phyloP scores from a whole-genome alignment of 257 asterid genomes.

The Solanum piurae region DNA sequence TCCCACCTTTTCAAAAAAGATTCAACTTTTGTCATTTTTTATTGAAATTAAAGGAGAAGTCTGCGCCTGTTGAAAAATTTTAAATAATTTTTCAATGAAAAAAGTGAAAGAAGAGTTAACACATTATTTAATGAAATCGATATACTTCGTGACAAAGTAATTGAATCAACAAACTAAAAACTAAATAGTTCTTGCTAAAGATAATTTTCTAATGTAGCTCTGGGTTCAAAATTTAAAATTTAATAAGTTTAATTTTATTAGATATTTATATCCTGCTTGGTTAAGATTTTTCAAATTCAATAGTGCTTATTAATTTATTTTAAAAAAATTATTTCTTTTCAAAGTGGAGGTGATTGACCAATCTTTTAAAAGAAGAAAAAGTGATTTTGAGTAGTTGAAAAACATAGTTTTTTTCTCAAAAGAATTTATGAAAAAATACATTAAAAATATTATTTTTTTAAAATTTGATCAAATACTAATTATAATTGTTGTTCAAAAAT shows the following conservation, averaged over 20 bases:
- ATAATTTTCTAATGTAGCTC: neutral
- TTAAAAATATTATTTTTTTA: neutral
- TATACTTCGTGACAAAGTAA: neutral
- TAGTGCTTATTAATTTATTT: neutral
- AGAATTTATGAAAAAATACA: neutral
- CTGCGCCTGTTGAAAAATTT: neutral
- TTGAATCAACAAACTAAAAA: neutral
- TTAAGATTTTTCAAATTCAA: neutral
- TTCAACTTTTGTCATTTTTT: neutral
- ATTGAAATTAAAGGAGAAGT: neutral
- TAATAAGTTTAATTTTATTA: neutral
- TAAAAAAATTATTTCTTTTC: neutral
- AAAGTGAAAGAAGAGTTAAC: neutral
- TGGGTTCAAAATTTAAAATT: neutral
- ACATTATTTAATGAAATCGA: neutral
- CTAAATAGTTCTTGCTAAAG: neutral
- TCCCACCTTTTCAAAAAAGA: slow-evolving; percentile 22
- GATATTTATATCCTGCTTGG: neutral
- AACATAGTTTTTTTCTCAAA: neutral
- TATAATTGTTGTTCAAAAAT: neutral
- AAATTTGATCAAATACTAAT: neutral
- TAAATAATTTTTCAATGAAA: neutral
- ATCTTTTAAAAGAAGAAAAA: neutral
- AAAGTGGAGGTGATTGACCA: neutral
- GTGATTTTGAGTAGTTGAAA: neutral